phyloP scores from a whole-genome alignment of 2,329 filamentous ascomycete species.

The Phialophora verrucosa region DNA sequence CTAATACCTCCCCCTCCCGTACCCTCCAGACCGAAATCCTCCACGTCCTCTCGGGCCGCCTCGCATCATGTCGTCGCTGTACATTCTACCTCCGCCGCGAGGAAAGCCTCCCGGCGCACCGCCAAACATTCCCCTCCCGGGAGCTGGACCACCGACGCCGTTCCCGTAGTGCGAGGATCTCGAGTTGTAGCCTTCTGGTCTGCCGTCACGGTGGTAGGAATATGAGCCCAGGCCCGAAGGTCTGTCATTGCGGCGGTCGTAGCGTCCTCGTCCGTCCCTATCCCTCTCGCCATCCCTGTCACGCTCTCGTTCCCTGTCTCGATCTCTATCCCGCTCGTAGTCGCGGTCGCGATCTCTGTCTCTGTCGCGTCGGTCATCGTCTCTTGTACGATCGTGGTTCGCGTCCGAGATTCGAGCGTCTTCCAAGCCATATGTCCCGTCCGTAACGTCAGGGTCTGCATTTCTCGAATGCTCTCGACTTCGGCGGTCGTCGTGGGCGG shows the following conservation, averaged over 20 bases:
- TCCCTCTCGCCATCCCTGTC: conserved; percentile 29
- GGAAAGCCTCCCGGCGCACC: conserved; percentile 25
- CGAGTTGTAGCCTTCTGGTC: conserved; percentile 28
- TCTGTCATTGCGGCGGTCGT: conserved; percentile 34
- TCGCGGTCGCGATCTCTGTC: conserved; percentile 30
- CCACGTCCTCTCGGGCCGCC: conserved; percentile 64
- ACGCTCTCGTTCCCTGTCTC: conserved; percentile 28
- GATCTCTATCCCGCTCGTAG: conserved; percentile 29
- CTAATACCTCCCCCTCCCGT: conserved; percentile 32
- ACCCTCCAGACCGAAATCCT: conserved; percentile 51
- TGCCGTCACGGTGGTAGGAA: conserved; percentile 24
- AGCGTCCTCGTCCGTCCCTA: conserved; percentile 31
- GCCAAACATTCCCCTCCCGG: conserved; percentile 24
- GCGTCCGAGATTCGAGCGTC: conserved; percentile 23
- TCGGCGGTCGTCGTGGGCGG: conserved; percentile 18
- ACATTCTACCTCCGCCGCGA: conserved; percentile 29
- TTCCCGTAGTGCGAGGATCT: conserved; percentile 38
- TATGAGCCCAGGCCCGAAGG: conserved; percentile 22
- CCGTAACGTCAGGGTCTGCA: conserved; percentile 45
- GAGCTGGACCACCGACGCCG: conserved; percentile 31
- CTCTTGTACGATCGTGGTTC: conserved; percentile 26
- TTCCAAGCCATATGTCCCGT: conserved; percentile 49
- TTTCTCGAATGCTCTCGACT: conserved; percentile 31
- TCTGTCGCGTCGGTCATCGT: conserved; percentile 32
- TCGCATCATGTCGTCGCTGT: conserved; percentile 48